phyloP scores from a whole-genome alignment of 306 rosid genomes.

The Corylus avellana region DNA sequence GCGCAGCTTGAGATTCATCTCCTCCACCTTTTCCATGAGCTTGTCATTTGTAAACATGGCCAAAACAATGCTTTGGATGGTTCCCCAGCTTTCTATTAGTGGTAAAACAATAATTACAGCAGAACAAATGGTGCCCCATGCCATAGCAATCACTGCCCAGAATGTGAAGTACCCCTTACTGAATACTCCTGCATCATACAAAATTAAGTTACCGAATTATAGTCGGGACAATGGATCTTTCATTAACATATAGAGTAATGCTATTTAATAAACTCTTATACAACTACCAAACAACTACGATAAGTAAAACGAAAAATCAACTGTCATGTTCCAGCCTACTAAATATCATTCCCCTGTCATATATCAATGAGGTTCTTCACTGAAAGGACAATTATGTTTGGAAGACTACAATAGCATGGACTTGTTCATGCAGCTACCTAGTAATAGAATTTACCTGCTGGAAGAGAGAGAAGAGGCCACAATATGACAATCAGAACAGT shows the following conservation, averaged over 20 bases:
- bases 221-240: background rate
- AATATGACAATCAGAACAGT: constrained; percentile 67
- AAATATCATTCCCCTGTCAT: background rate
- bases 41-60: constrained; percentile 86
- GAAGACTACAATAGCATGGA: background rate
- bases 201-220: background rate
- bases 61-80: constrained; percentile 46
- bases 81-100: constrained; percentile 71
- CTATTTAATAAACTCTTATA: too few relatives aligned
- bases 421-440: background rate
- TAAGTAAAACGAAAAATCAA: too few relatives aligned
- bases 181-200: constrained; percentile 59
- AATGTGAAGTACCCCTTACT: constrained; percentile 69
- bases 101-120: constrained; percentile 73
- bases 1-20: constrained; percentile 64
- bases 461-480: constrained; percentile 87
- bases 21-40: constrained; percentile 71
- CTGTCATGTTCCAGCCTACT: too few relatives aligned
- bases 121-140: constrained; percentile 84
- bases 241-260: too few relatives aligned
- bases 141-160: constrained; percentile 89
- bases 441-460: constrained; percentile 60
- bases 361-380: background rate
- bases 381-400: background rate
- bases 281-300: too few relatives aligned